Percentiles rank a stretch among this genome's conserved stretches.
These are phyloP conservation scores for Saprolegnia parasitica DNA, from an alignment of 352 stramenopile genomes.

Conservation along the genomic window DNA sequence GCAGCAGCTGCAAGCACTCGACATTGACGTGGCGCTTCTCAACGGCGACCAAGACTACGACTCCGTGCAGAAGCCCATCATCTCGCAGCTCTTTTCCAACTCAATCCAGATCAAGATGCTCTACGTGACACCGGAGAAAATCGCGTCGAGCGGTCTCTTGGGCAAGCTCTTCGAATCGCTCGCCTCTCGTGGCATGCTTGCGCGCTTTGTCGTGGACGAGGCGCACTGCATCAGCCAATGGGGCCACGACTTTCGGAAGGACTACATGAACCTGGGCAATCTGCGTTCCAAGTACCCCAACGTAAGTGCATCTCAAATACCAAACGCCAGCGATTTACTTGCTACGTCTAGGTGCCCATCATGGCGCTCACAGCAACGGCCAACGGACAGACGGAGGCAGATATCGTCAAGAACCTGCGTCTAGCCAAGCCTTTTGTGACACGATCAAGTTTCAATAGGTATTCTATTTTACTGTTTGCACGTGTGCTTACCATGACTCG, in stretches of 20 bases:
- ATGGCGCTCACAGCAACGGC: constrained; percentile 86
- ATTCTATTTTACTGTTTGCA: neutral
- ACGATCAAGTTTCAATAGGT: constrained; percentile 83
- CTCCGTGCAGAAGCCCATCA: constrained; percentile 81
- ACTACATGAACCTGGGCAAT: constrained; percentile 93
- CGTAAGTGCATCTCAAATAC: constrained; percentile 43
- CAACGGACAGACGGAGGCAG: constrained; percentile 74
- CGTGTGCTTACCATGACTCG: neutral
- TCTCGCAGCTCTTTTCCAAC: constrained; percentile 79
- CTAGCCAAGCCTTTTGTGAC: constrained; percentile 72
- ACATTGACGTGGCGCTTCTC: constrained; percentile 84
- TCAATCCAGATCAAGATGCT: constrained; percentile 92
- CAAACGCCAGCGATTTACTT: constrained; percentile 5
- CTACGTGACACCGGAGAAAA: constrained; percentile 98
- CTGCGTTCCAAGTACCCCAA: constrained; percentile 91
- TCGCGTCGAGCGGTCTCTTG: constrained; percentile 83
- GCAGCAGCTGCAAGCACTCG: constrained; percentile 88
- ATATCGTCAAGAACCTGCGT: constrained; percentile 78
- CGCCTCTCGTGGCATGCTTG: constrained; percentile 79
- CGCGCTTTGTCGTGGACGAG: constrained; percentile 96
- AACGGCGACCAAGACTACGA: constrained; percentile 87
- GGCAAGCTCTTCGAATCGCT: constrained; percentile 82
- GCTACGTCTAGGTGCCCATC: constrained; percentile 56
- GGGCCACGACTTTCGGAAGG: constrained; percentile 99
- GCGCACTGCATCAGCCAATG: constrained; percentile 97